Evolutionary conservation across 148 eudicot species (phyloP).

Genomic region (Diospyros lotus): DNA sequence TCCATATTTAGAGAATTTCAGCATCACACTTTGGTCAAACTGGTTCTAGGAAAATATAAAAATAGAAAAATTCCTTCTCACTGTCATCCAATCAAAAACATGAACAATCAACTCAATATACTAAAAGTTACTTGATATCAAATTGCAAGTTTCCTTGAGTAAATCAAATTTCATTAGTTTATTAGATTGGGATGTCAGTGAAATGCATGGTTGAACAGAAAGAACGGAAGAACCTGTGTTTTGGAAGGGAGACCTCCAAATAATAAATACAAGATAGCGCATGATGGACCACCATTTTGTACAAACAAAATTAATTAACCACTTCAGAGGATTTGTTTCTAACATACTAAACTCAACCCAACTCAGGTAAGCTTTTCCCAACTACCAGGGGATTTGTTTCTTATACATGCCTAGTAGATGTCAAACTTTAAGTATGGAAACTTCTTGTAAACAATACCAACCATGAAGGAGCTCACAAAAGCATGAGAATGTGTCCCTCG

Average conservation of each 20-base stretch:
- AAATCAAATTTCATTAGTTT: not conserved
- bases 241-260: not conserved
- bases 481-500: slow-evolving; percentile 99
- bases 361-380: too few relatives aligned
- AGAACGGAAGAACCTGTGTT: not conserved
- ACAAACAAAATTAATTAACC: not conserved
- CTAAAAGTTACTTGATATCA: too few relatives aligned
- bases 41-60: not conserved
- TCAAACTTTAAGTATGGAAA: not conserved
- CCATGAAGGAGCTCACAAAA: slow-evolving; percentile 86
- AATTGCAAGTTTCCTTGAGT: not conserved
- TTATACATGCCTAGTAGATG: slow-evolving; percentile 2
- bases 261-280: not conserved
- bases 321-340: not conserved
- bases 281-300: not conserved
- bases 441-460: slow-evolving; percentile 8
- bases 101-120: not conserved
- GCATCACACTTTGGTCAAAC: not conserved
- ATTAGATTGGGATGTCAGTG: not conserved
- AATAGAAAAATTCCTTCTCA: not conserved
- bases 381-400: too few relatives aligned
- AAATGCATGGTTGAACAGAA: not conserved
- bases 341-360: too few relatives aligned
- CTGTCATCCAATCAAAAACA: not conserved
- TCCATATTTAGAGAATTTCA: not conserved